Evolutionary conservation across 2,329 filamentous ascomycete species (phyloP), one percentile per base, ranked within the genome.

Genomic region (Aspergillus bombycis): DNA sequence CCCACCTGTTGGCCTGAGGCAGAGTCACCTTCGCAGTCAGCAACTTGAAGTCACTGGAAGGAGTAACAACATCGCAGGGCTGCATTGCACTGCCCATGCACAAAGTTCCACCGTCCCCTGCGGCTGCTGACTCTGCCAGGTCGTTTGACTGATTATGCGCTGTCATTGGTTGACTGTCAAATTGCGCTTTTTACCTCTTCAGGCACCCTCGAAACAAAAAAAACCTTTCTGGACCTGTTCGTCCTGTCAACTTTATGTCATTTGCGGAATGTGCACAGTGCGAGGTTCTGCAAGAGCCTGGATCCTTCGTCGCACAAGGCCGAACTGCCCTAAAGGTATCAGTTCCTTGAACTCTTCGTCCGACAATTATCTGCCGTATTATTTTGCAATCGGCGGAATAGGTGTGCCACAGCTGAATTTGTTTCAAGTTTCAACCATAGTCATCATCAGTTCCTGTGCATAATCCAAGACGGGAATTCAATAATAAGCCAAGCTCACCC

Each of bases 1-100:
- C 46, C 54, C 43, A 48, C 38, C 38, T n/a, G 34, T 58, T 52
- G 45, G 63, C 61, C 57, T 64, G 53, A 65, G 63, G 65, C 63
- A 65, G 38, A 55, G 62, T 41, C 55, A 38, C 32, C 32, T 28
- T 41, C 7, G 7, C 34, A 41, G 34, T 30, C 32, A 38, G 38
- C 16, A 41, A n/a, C n/a, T n/a, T n/a, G n/a, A n/a, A n/a, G 16
- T 41, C 38, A 41, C 38, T 41, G 8, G 38, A 41, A 41, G 38
- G 38, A n/a, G 38, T 41, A 52, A 52, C 16, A 10, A n/a, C 16
- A 32, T 52, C 48, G 48, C 48, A 52, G 48, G 48, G 48, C 48
- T 52, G 48, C 48, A 52, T 52, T 52, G 48, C 48, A 52, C 48
- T 32, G 48, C 48, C 48, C 48, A n/a, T 32, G 48, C 46, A 48